Evolutionary conservation across 2,329 filamentous ascomycete species (phyloP).

Genomic region (Phialocephala sp.): DNA sequence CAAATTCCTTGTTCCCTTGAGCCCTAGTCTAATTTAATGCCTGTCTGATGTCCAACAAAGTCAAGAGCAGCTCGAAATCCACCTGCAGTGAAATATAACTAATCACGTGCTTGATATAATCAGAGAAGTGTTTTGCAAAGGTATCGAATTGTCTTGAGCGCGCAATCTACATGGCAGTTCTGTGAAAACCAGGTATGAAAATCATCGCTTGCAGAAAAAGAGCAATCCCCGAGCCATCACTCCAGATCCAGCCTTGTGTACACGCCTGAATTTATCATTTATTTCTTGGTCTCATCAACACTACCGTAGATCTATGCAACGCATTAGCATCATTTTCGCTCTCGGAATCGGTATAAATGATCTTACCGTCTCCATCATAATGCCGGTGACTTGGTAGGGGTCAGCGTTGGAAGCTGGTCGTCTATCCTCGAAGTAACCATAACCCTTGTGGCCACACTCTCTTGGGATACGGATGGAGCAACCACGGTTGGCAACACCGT

Average conservation of each 20-base stretch:
- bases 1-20: too few relatives aligned
- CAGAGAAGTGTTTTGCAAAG: conserved; percentile 14
- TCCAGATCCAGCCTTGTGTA: conserved; percentile 31
- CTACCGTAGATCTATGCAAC: conserved; percentile 39
- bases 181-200: conserved; percentile 27
- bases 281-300: conserved; percentile 31
- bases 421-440: conserved; percentile 92
- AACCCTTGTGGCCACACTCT: conserved; percentile 82
- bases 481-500: conserved; percentile 94
- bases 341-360: background rate
- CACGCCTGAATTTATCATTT: conserved; percentile 27
- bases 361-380: conserved; percentile 46
- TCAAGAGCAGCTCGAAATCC: background rate
- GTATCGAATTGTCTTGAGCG: conserved; percentile 34
- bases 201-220: conserved; percentile 34
- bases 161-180: conserved; percentile 33
- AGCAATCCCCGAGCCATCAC: conserved; percentile 31
- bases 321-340: conserved; percentile 27
- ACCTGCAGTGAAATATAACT: background rate
- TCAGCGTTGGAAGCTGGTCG: conserved; percentile 85
- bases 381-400: conserved; percentile 71
- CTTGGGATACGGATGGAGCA: conserved; percentile 92
- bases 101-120: background rate
- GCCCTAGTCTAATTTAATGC: too few relatives aligned
- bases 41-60: background rate